Evolutionary conservation across 1,284 basidiomycete species (phyloP).

Genomic region (Ganoderma resinaceum): DNA sequence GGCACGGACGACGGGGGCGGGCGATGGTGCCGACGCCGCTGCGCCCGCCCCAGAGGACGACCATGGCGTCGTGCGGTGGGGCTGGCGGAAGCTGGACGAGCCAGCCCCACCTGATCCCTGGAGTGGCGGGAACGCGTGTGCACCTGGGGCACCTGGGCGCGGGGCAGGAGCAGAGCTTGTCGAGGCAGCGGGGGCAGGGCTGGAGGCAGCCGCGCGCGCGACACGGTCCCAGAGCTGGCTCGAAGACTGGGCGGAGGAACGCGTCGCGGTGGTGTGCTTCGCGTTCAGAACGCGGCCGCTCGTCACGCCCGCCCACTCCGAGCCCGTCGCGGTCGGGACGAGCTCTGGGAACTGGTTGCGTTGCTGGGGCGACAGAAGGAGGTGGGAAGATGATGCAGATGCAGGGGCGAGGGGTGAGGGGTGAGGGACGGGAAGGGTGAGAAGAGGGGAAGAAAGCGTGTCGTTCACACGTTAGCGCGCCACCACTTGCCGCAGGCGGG

Average conservation of each 20-base stretch:
- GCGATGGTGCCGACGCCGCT: not conserved
- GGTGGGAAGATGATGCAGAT: slow-evolving; percentile 3
- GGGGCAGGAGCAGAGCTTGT: slow-evolving; percentile 40
- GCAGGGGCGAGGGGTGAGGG: not conserved
- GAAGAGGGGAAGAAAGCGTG: not conserved
- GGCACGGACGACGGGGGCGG: slow-evolving; percentile 30
- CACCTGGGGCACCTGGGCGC: slow-evolving; percentile 31
- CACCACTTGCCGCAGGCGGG: not conserved
- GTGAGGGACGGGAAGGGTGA: not conserved
- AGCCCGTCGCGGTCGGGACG: slow-evolving; percentile 62
- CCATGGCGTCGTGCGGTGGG: slow-evolving; percentile 66
- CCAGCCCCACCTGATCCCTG: slow-evolving; percentile 28
- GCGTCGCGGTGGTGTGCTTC: slow-evolving; percentile 75
- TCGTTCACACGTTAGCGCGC: slow-evolving; percentile 1
- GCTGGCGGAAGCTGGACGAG: slow-evolving; percentile 48
- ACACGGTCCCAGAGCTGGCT: slow-evolving; percentile 87
- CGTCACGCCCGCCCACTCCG: slow-evolving; percentile 79
- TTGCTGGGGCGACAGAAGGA: slow-evolving; percentile 57
- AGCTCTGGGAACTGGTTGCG: slow-evolving; percentile 86
- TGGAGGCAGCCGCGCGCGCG: slow-evolving; percentile 78
- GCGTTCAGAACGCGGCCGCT: slow-evolving; percentile 85
- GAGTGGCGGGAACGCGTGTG: slow-evolving; percentile 57
- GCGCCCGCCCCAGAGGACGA: slow-evolving; percentile 41
- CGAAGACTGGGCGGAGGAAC: slow-evolving; percentile 62
- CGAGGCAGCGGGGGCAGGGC: slow-evolving; percentile 33